Evolutionary conservation across 2,329 filamentous ascomycete species (phyloP), one percentile per base, ranked within the genome.

Genomic region (Rhynchosporium graminicola): DNA sequence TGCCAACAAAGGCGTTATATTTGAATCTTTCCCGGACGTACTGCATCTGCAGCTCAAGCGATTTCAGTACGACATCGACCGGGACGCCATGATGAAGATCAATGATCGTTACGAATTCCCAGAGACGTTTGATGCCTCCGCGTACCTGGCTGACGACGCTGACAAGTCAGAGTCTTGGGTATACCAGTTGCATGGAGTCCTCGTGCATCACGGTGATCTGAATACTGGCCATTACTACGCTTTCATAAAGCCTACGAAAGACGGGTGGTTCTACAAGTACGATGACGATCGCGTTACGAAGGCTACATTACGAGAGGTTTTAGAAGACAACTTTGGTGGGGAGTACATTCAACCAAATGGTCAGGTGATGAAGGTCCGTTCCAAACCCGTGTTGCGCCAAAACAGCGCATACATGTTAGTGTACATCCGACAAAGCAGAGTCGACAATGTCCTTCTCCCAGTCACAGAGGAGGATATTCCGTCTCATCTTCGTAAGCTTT

Each of bases 171-270:
- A 98, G 74, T 81, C 93, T 1, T 98, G 93, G 86, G 83, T 87
- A 48, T 99, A 99, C 77, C 90, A 96, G 75, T 80, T 99, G 26
- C 94, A 99, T 71, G 92, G 95, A 64, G 95, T 99, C 28, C 82
- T 99, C 50, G 95, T 99, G 6, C 95, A 99, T 77, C 97, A 92
- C 69, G 95, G 95, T 65, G 95, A 98, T 73, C 83, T 98, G 61
- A 97, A 99, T 75, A 94, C 96, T 10, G 95, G 95, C 3, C 95
- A 99, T 77, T 99, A 99, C 77, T 99, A 99, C 74, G 95, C 95
- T 0, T 99, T 96, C 77, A 79, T 99, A 70, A 97, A 97, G 74
- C 95, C 96, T 0, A 86, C 88, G 63, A 96, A 96, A 77, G 91
- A 97, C 65, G 94, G 95, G 38, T 87, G 91, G 79, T 99, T 97